A percentile compares a stretch with the other conserved stretches of the same genome.
Conservation (phyloP, 305 asterid genomes). For the Rubia tinctorum region DNA sequence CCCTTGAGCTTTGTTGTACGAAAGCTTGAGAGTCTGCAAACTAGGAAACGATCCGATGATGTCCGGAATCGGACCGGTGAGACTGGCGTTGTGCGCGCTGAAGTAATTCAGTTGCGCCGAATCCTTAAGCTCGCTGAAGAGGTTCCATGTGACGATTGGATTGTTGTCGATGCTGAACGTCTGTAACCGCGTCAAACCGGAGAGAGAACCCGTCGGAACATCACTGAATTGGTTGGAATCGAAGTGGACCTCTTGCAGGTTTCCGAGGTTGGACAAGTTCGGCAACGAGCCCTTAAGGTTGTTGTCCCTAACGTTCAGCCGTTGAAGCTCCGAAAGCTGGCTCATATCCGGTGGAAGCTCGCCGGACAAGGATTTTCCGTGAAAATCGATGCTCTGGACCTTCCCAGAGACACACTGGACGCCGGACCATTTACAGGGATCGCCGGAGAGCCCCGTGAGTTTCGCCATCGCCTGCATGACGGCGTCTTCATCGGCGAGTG, state of each 20-base stretch:
- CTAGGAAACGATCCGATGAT: slow-evolving; percentile 52
- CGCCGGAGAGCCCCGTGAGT: slow-evolving; percentile 32
- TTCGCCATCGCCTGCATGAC: slow-evolving; percentile 48
- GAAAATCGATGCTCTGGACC: slow-evolving; percentile 49
- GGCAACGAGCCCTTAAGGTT: slow-evolving; percentile 61
- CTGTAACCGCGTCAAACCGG: slow-evolving; percentile 53
- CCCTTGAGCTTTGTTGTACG: slow-evolving; percentile 71
- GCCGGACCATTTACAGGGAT: slow-evolving; percentile 69
- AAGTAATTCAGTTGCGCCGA: slow-evolving; percentile 43
- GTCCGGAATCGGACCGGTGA: slow-evolving; percentile 64
- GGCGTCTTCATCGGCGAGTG: slow-evolving; percentile 41
- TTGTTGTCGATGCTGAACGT: slow-evolving; percentile 51
- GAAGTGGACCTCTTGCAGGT: slow-evolving; percentile 45
- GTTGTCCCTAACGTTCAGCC: slow-evolving; percentile 56
- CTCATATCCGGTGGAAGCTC: slow-evolving; percentile 46
- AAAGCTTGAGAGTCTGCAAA: slow-evolving; percentile 48
- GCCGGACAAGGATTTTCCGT: slow-evolving; percentile 50
- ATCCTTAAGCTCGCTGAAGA: slow-evolving; percentile 41
- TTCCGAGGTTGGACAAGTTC: slow-evolving; percentile 33
- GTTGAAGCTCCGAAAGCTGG: slow-evolving; percentile 54
- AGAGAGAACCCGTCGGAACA: slow-evolving; percentile 43
- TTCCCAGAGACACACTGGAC: slow-evolving; percentile 42
- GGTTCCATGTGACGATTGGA: slow-evolving; percentile 50
- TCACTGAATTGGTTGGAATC: slow-evolving; percentile 57
- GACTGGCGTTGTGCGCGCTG: slow-evolving; percentile 43